Conservation (phyloP, 108 stramenopile species). For the Seminavis robusta region DNA sequence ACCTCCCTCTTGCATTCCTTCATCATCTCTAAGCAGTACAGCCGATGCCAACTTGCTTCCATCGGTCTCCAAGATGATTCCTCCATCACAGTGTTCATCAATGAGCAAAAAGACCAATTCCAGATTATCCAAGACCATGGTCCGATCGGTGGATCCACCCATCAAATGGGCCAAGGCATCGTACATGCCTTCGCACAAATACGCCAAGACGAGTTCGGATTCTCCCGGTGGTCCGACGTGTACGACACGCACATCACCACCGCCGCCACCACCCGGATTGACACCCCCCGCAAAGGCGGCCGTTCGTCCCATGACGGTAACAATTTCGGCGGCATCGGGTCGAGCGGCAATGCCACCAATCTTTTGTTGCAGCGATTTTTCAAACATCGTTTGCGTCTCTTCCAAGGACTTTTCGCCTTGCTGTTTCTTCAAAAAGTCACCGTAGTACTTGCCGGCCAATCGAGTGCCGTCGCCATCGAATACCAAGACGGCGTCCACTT, state of each 20-base stretch:
- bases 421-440: conserved; percentile 55
- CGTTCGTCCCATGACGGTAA: conserved; percentile 67
- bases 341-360: conserved; percentile 69
- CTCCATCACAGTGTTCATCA: conserved; percentile 88
- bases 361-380: conserved; percentile 74
- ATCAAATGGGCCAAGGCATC: conserved; percentile 74
- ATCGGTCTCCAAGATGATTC: conserved; percentile 80
- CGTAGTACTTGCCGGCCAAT: conserved; percentile 86
- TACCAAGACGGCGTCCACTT: conserved; percentile 84
- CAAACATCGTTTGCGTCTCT: conserved; percentile 58
- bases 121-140: conserved; percentile 85
- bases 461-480: conserved; percentile 82
- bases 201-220: conserved; percentile 72
- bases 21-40: conserved; percentile 75
- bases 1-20: conserved; percentile 16
- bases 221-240: conserved; percentile 78
- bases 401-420: conserved; percentile 41
- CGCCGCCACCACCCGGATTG: conserved; percentile 18
- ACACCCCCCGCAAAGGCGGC: conserved; percentile 77
- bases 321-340: conserved; percentile 84
- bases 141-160: conserved; percentile 78
- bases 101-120: conserved; percentile 85
- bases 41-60: conserved; percentile 66
- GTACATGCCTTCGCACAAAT: conserved; percentile 86
- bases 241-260: conserved; percentile 71